A percentile compares a stretch with the other conserved stretches of the same genome.
Conservation (phyloP, 2,329 filamentous ascomycete genomes). For the Colletotrichum lindemuthianum region DNA sequence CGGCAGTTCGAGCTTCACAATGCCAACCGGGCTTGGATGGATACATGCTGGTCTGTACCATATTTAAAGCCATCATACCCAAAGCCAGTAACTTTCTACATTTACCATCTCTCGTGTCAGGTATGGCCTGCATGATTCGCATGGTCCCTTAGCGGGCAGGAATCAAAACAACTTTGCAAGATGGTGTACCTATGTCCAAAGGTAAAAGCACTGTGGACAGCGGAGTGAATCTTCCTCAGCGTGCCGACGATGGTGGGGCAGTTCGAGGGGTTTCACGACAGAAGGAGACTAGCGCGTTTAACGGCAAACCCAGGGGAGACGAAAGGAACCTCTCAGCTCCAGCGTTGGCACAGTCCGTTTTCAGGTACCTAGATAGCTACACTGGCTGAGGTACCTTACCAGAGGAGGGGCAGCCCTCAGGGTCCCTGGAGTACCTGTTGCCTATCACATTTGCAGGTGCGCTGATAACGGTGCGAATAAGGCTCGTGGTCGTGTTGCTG, state of each 20-base stretch:
- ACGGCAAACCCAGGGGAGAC: slow-evolving; percentile 34
- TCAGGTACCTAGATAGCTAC: too few relatives aligned
- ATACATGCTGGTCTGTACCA: too few relatives aligned
- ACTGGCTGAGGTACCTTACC: too few relatives aligned
- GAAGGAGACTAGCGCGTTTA: slow-evolving; percentile 33
- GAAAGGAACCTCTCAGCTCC: slow-evolving; percentile 23
- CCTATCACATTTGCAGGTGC: slow-evolving; percentile 20
- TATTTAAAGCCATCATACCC: too few relatives aligned
- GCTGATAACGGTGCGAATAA: slow-evolving; percentile 7
- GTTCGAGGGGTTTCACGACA: slow-evolving; percentile 33
- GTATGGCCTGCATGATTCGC: slow-evolving; percentile 22
- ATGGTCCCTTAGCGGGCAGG: background rate
- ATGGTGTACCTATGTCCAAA: slow-evolving; percentile 7
- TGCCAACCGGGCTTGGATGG: too few relatives aligned
- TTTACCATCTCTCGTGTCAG: background rate
- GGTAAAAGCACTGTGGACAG: too few relatives aligned
- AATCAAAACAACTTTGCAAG: background rate
- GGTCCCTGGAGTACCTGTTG: slow-evolving; percentile 18
- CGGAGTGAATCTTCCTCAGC: background rate
- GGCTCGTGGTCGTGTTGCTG: background rate
- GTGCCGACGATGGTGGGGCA: slow-evolving; percentile 28
- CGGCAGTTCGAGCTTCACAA: too few relatives aligned
- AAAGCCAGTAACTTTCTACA: background rate
- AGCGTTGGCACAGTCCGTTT: too few relatives aligned
- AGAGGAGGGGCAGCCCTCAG: slow-evolving; percentile 15